Base-by-base conservation (phyloP, 345 rosid species). In the Lumnitzera racemosa region DNA sequence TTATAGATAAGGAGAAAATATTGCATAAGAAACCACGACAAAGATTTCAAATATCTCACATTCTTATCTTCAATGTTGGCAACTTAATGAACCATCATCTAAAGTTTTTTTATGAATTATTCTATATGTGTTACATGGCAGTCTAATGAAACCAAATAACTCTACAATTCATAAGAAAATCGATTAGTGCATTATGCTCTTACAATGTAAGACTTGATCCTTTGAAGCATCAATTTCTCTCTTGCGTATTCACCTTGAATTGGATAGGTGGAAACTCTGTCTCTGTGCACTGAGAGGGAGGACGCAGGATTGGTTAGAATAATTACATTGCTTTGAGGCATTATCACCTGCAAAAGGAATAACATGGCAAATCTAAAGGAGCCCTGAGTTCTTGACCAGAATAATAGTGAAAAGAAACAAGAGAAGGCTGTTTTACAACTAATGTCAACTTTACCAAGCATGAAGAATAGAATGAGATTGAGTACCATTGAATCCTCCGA, bases 201-300 rank as follows among this genome's bases (percentile, higher is more conserved):
- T 88, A 94, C 96, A 80, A 88, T 90, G 91, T 94, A 94, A 80
- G 99, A 90, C 77, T 78, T 90, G 90, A 90, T 88, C 79, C 96
- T 84, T 72, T 94, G 99, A 72, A 88, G 91, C 99, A 94, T 94
- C 89, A 94, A 75, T 80, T 80, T 87, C 64, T 80, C 83, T 49
- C 90, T 81, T 15, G 91, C 81, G 71, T 90, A 94, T 72, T 88
- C 91, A 67, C 99, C 97, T 52, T 58, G 69, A 71, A 90, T 65
- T 46, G 95, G 90, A 81, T 81, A 72, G 54, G 88, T 46, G 36
- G 79, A 70, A 64, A 90, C 89, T 17, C 80, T 67, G 46, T 76
- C 72, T 68, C 71, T 73, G 59, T 58, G 72, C 57, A 90, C 27
- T 10, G 85, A 72, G 56, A 94, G 80, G 64, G 80, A 80, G 55